Percentiles rank a stretch among this genome's conserved stretches.
Evolutionary conservation across 208 protist species (phyloP).

Genomic region (Balamuthia mandrillaris): DNA sequence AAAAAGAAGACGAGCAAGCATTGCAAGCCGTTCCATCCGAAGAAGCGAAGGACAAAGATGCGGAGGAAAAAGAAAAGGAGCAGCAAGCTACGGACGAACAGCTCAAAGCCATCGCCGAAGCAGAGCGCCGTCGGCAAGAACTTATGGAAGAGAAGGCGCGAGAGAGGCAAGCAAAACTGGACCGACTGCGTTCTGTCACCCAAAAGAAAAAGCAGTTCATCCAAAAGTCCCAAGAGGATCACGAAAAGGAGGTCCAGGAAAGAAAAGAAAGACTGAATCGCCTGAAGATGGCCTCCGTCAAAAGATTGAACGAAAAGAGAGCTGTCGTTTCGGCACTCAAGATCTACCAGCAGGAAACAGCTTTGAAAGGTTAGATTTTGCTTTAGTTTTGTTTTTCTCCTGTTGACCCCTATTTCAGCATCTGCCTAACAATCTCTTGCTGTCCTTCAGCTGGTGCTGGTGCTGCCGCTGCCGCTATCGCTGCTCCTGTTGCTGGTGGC

Average conservation of each 20-base stretch:
- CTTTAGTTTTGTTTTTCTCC: no score
- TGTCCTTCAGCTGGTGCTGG: no score
- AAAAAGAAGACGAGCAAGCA: not conserved
- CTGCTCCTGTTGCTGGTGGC: no score
- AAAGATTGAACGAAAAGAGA: constrained; percentile 21
- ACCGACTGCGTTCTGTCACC: not conserved
- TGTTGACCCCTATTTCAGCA: no score
- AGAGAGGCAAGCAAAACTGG: not conserved
- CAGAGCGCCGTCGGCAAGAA: not conserved
- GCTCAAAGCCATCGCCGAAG: not conserved
- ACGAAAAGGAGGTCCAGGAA: not conserved
- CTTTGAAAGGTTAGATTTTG: no score
- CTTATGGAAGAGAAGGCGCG: not conserved
- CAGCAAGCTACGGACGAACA: not conserved
- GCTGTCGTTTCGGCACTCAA: constrained; percentile 13
- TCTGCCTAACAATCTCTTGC: no score
- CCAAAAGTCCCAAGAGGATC: constrained; percentile 6
- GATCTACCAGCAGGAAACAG: no score
- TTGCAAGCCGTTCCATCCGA: not conserved
- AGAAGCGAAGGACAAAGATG: not conserved
- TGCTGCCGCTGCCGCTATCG: no score
- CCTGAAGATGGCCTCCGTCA: constrained; percentile 11
- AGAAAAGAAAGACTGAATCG: not conserved
- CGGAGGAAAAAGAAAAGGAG: not conserved
- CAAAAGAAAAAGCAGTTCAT: not conserved